Conservation (phyloP, 495 filamentous ascomycete genomes). For the Daldinia bambusicola region DNA sequence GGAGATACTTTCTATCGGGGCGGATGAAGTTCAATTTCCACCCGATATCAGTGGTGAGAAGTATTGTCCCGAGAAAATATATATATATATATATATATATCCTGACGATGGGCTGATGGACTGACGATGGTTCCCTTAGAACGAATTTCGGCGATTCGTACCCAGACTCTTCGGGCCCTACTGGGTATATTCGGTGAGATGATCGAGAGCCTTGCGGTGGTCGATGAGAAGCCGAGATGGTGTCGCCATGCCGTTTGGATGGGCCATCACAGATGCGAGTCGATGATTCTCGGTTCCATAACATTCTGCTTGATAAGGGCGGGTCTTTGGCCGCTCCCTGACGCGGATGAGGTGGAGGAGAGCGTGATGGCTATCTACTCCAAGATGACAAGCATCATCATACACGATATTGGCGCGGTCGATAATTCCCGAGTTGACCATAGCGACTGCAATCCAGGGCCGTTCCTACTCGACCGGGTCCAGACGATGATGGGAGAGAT, state of each 20-base stretch:
- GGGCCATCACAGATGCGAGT: constrained; percentile 30
- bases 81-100: too few relatives aligned
- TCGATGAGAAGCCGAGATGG: constrained; percentile 28
- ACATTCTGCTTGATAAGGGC: constrained; percentile 26
- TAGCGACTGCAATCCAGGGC: background rate
- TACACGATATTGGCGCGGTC: background rate
- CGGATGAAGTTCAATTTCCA: background rate
- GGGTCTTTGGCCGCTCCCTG: constrained; percentile 28
- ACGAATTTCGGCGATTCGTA: constrained; percentile 1
- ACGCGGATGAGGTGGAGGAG: constrained; percentile 20
- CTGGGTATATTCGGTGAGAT: constrained; percentile 21
- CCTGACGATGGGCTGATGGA: background rate
- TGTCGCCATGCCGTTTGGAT: constrained; percentile 18
- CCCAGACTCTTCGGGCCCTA: constrained; percentile 21
- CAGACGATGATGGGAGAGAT: background rate
- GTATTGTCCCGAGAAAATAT: too few relatives aligned
- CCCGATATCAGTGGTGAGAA: background rate
- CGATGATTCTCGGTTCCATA: constrained; percentile 34
- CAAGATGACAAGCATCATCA: background rate
- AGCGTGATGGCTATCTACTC: background rate
- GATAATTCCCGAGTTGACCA: background rate
- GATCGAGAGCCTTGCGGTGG: constrained; percentile 20
- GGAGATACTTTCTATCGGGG: background rate
- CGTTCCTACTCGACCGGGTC: background rate
- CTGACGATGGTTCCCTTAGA: background rate